phyloP scores from a whole-genome alignment of 2,329 filamentous ascomycete species.

The Fusarium agapanthi region DNA sequence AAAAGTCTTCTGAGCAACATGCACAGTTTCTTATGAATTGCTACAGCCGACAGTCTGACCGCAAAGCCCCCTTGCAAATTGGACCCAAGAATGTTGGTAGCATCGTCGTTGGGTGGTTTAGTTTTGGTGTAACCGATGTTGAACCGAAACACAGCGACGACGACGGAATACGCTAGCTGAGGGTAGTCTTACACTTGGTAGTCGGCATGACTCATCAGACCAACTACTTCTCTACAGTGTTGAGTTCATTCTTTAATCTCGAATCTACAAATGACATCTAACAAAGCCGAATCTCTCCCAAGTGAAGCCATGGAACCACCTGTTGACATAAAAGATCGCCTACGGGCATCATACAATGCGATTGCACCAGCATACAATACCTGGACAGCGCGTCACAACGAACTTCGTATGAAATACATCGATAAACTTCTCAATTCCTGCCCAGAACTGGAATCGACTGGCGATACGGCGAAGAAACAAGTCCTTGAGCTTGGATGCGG shows the following conservation, averaged over 20 bases:
- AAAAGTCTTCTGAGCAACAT: not conserved
- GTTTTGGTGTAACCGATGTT: not conserved
- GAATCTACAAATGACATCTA: too few relatives aligned
- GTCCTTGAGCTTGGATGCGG: constrained; percentile 25
- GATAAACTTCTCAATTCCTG: not conserved
- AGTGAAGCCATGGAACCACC: not conserved
- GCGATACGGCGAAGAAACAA: not conserved
- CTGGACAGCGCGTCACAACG: constrained; percentile 16
- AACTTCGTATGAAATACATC: not conserved
- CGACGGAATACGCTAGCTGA: not conserved
- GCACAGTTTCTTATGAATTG: not conserved
- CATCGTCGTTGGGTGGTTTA: not conserved
- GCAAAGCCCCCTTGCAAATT: rapidly evolving
- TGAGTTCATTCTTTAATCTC: not conserved
- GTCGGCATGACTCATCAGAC: not conserved
- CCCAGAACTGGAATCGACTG: not conserved
- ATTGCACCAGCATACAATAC: constrained; percentile 16
- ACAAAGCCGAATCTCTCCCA: rapidly evolving
- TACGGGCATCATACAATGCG: constrained; percentile 4
- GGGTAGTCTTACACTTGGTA: not conserved
- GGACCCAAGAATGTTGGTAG: rapidly evolving
- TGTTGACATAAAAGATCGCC: not conserved
- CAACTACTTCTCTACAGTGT: not conserved
- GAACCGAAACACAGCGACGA: rapidly evolving
- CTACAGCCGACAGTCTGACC: not conserved